phyloP scores from a whole-genome alignment of 2,329 filamentous ascomycete species.

The Tolypocladium guangdongense region DNA sequence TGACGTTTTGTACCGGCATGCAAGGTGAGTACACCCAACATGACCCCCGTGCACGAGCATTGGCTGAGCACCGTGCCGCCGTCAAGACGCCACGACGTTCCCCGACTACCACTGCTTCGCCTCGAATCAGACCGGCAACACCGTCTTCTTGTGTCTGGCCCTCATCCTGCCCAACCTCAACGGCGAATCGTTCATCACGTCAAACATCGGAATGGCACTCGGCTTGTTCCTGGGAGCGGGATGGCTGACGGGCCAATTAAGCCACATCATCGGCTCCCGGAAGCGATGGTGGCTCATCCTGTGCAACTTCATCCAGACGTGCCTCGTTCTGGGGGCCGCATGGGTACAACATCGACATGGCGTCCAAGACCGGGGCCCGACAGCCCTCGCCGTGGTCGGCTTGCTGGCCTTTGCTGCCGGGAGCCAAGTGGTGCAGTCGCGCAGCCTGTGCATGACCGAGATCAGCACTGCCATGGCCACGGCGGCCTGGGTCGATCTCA shows the following conservation, averaged over 20 bases:
- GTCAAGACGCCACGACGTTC: conserved; percentile 44
- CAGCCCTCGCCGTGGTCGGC: conserved; percentile 33
- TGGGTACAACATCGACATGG: conserved; percentile 34
- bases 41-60: neutral
- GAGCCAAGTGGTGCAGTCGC: conserved; percentile 46
- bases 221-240: conserved; percentile 45
- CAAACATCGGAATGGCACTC: conserved; percentile 44
- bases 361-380: conserved; percentile 19
- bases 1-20: conserved; percentile 40
- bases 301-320: conserved; percentile 43
- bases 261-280: conserved; percentile 39
- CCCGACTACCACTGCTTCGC: conserved; percentile 52
- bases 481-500: conserved; percentile 48
- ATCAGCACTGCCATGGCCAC: conserved; percentile 57
- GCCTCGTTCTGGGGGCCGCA: conserved; percentile 41
- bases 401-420: conserved; percentile 45
- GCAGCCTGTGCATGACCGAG: conserved; percentile 44
- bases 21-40: conserved; percentile 25
- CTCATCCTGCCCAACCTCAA: conserved; percentile 36
- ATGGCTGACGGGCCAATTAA: conserved; percentile 44
- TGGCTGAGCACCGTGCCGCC: neutral
- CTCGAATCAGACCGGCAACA: conserved; percentile 57
- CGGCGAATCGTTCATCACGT: conserved; percentile 36
- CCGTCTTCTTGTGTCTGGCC: conserved; percentile 44
- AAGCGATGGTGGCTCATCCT: conserved; percentile 41